These are phyloP conservation scores for Otatea glauca DNA, from an alignment of 176 grass and related monocot genomes.

Conservation along the genomic window DNA sequence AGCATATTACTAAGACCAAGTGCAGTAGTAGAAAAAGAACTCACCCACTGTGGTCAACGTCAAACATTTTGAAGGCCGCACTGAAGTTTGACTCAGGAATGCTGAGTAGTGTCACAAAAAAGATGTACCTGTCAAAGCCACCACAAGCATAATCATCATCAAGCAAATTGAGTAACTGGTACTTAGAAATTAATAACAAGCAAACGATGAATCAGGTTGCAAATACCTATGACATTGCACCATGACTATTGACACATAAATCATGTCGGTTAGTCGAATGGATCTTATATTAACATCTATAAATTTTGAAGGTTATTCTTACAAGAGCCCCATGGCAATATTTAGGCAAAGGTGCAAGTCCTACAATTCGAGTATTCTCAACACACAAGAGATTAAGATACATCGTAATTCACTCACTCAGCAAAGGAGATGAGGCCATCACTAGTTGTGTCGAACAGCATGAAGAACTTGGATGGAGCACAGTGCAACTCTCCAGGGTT, in stretches of 20 bases:
- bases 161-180: not conserved
- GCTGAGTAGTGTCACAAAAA: constrained; percentile 92
- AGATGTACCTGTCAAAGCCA: constrained; percentile 76
- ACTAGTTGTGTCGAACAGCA: constrained; percentile 84
- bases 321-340: not conserved
- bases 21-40: constrained; percentile 41
- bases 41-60: constrained; percentile 82
- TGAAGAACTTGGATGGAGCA: constrained; percentile 81
- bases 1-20: constrained; percentile 33
- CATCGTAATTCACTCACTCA: constrained; percentile 65
- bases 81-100: constrained; percentile 85
- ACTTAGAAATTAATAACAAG: constrained; percentile 29
- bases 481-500: constrained; percentile 76
- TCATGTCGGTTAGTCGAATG: not conserved
- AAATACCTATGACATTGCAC: constrained; percentile 1
- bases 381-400: not conserved
- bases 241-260: not conserved
- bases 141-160: not conserved
- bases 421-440: constrained; percentile 96
- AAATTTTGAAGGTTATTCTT: not conserved
- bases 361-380: not conserved
- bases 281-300: not conserved
- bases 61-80: constrained; percentile 97
- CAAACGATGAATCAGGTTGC: not conserved
- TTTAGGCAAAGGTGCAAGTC: not conserved